Base-by-base conservation (phyloP, 768 basidiomycete genomes). In the Lactarius tabidus region DNA sequence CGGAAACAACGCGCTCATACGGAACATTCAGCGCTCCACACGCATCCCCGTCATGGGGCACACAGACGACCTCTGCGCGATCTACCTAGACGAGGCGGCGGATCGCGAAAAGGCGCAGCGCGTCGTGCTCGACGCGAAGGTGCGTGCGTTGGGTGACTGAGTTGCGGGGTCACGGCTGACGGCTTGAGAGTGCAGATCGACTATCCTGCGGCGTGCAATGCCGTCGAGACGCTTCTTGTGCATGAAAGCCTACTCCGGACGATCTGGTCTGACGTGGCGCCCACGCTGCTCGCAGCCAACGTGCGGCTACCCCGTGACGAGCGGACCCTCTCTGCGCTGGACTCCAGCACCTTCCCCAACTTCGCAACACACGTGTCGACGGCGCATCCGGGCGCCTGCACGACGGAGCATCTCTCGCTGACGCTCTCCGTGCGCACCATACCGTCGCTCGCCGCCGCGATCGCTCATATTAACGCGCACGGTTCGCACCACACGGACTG, bases 1-100 rank as follows among this genome's bases (percentile, higher is more conserved):
- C 60, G 97, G 97, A 7, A 95, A 95, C 72, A 96, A 96, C 70
- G 84, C 82, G 67, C 85, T 99, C 17, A 96, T 98, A 31, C 82
- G 79, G 70, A 90, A 79, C 74, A 97, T 99, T 64, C 93, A 98
- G 74, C 89, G 90, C 63, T 85, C 80, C 68, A 97, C 96, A 0
- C 82, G 90, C 64, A 98, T 99, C 66, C 90, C 97, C 2, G 97
- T 99, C 53, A 98, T 98, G 95, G 97, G 97, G 1, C 97, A 99
- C 72, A 95, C 97, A 8, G 97, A 99, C 75, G 97, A 97, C 2
- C 78, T 98, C 10, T 99, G 96, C 75, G 84, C 87, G n/a, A 85
- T 97, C 6, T 98, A 88, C 74, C 77, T 98, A 6, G 96, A 99
- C 75, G 87, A 90, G 70, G 79, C 81, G 33, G 95, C 95, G 0